A percentile compares a stretch with the other conserved stretches of the same genome.
phyloP scores from a whole-genome alignment of 176 grass and related monocot genomes.

The Carex cristatella region DNA sequence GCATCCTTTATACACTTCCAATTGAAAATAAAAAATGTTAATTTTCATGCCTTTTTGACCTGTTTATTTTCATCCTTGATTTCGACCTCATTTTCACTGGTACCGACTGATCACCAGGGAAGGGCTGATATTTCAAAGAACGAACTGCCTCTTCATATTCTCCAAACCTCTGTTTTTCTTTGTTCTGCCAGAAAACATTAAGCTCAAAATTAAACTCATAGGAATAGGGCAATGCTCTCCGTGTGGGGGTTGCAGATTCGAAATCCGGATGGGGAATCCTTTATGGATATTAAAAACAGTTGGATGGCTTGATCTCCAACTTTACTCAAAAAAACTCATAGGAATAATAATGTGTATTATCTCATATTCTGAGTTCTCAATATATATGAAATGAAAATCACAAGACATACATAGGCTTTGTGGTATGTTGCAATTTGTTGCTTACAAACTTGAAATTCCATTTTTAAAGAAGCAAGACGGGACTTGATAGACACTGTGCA shows the following conservation, averaged over 20 bases:
- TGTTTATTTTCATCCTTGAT: not conserved
- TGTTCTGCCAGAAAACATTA: slow-evolving; percentile 41
- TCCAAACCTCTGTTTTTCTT: slow-evolving; percentile 54
- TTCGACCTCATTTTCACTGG: slow-evolving; percentile 20
- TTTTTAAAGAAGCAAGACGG: slow-evolving; percentile 57
- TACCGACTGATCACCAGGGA: slow-evolving; percentile 25
- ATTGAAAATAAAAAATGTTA: not conserved
- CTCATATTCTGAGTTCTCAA: not conserved
- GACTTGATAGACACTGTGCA: slow-evolving; percentile 74
- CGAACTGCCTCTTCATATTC: slow-evolving; percentile 52
- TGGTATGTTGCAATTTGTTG: slow-evolving; percentile 72
- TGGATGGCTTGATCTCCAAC: too few species aligned
- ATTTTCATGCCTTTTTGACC: not conserved
- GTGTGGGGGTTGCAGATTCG: too few species aligned
- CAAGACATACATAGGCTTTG: slow-evolving; percentile 69
- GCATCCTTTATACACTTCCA: not conserved
- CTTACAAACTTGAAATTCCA: slow-evolving; percentile 97
- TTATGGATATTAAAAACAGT: too few species aligned
- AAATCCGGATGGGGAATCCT: too few species aligned
- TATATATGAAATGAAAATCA: slow-evolving; percentile 16
- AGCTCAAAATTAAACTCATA: slow-evolving; percentile 10
- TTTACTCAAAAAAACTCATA: slow-evolving; percentile 7
- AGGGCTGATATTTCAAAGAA: slow-evolving; percentile 69
- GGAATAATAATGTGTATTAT: slow-evolving; percentile 28
- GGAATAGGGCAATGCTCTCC: not conserved